Evolutionary conservation across 2,329 filamentous ascomycete species (phyloP).

Genomic region (Penicillium thymicola): DNA sequence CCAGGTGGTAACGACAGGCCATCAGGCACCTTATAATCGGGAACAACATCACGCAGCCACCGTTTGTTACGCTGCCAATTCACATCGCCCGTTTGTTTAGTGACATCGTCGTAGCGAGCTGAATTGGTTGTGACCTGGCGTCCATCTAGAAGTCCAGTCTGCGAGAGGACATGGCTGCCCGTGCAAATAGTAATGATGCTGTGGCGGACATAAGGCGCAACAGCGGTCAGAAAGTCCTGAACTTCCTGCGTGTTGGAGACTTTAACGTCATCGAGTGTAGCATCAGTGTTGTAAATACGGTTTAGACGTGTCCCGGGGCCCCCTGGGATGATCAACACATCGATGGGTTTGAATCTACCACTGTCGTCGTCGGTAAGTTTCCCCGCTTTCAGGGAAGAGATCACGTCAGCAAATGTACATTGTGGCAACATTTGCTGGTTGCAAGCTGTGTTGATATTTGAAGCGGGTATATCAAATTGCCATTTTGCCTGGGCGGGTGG

Average conservation of each 20-base stretch:
- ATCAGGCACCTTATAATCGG: not conserved
- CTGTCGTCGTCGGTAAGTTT: not conserved
- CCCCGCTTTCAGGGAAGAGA: slow-evolving; percentile 3
- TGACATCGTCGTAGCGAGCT: not conserved
- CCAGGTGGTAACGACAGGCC: not conserved
- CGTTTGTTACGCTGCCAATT: slow-evolving; percentile 3
- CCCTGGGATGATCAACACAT: slow-evolving; percentile 6
- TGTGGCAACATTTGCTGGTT: slow-evolving; percentile 10
- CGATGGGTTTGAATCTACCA: slow-evolving; percentile 1
- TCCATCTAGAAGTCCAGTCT: slow-evolving; percentile 1
- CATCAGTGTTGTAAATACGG: not conserved
- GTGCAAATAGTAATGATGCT: slow-evolving; percentile 9
- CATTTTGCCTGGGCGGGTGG: not conserved
- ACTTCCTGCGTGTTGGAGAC: slow-evolving; percentile 5
- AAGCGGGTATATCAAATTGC: not conserved
- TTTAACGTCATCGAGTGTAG: not conserved
- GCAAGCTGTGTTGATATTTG: not conserved
- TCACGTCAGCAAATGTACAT: slow-evolving; percentile 5
- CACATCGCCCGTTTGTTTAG: not conserved
- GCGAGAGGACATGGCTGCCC: slow-evolving; percentile 3
- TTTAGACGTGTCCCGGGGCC: slow-evolving; percentile 1
- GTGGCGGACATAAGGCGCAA: slow-evolving; percentile 6
- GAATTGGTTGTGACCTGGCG: slow-evolving; percentile 4
- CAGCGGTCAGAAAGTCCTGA: not conserved
- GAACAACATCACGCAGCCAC: slow-evolving; percentile 3